These are phyloP conservation scores for Beta macrorhiza DNA, from an alignment of 179 eudicot species.

Conservation along the genomic window DNA sequence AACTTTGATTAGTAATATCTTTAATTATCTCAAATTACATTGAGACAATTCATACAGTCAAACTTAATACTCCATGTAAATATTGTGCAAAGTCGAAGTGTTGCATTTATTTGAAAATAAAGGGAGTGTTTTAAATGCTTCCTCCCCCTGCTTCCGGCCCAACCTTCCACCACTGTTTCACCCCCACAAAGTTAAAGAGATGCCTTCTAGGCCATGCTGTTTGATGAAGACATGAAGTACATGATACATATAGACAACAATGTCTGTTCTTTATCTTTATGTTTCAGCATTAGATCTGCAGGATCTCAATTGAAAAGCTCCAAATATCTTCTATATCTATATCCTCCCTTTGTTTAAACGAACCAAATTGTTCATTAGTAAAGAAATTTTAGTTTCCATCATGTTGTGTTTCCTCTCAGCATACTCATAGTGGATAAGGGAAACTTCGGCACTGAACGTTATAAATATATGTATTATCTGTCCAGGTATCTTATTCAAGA, in stretches of 20 bases:
- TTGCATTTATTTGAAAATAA: too few species aligned
- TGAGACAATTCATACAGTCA: too few species aligned
- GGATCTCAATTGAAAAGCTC: neutral
- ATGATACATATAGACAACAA: neutral
- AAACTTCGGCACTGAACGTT: neutral
- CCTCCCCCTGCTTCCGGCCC: too few species aligned
- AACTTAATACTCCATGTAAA: too few species aligned
- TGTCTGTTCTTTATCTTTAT: neutral
- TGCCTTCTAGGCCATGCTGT: neutral
- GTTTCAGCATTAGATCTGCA: too few species aligned
- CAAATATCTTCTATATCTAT: neutral
- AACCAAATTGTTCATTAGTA: neutral
- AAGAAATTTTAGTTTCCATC: neutral
- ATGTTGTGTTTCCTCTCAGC: neutral
- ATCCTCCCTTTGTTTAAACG: neutral
- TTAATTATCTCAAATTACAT: too few species aligned
- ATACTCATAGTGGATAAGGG: neutral
- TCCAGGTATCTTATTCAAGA: conserved; percentile 81
- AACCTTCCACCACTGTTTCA: too few species aligned
- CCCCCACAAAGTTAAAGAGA: neutral
- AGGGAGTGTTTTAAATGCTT: too few species aligned
- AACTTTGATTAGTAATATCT: too few species aligned
- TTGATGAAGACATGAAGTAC: neutral
- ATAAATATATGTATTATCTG: neutral
- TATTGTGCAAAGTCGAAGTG: too few species aligned